These are phyloP conservation scores for Pezicula rhizophila DNA, from an alignment of 2,329 filamentous ascomycete genomes.

Conservation along the genomic window DNA sequence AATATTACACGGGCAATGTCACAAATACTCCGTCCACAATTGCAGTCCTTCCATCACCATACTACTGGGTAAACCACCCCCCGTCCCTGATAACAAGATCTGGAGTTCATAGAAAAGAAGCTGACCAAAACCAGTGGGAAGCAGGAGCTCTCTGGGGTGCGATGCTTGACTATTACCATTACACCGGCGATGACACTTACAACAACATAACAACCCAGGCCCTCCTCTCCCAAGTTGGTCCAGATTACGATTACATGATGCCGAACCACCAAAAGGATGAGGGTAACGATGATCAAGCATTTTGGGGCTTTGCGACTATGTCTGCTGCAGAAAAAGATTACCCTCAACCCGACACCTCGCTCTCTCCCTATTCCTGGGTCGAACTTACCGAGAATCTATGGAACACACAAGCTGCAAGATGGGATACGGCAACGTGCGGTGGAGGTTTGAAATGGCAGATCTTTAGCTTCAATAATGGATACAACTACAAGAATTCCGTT, in stretches of 20 bases:
- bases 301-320: constrained; percentile 65
- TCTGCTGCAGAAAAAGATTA: constrained; percentile 64
- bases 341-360: constrained; percentile 48
- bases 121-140: constrained; percentile 46
- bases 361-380: constrained; percentile 54
- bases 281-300: constrained; percentile 71
- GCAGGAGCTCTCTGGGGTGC: constrained; percentile 59
- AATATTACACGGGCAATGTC: constrained; percentile 58
- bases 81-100: constrained; percentile 28
- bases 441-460: constrained; percentile 82
- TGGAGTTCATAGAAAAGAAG: not conserved
- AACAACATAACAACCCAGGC: constrained; percentile 54
- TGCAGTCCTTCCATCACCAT: constrained; percentile 58
- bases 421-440: constrained; percentile 61
- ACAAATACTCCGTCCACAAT: constrained; percentile 48
- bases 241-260: constrained; percentile 54
- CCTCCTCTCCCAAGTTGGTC: constrained; percentile 54
- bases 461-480: constrained; percentile 68
- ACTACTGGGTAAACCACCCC: constrained; percentile 46
- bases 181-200: constrained; percentile 57
- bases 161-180: constrained; percentile 65
- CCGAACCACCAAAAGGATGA: constrained; percentile 50
- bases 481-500: constrained; percentile 78
- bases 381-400: constrained; percentile 66
- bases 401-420: constrained; percentile 63